Percentiles rank a stretch among this genome's conserved stretches.
Conservation (phyloP, 176 grass and related monocot genomes). For the Panicum miliaceum region DNA sequence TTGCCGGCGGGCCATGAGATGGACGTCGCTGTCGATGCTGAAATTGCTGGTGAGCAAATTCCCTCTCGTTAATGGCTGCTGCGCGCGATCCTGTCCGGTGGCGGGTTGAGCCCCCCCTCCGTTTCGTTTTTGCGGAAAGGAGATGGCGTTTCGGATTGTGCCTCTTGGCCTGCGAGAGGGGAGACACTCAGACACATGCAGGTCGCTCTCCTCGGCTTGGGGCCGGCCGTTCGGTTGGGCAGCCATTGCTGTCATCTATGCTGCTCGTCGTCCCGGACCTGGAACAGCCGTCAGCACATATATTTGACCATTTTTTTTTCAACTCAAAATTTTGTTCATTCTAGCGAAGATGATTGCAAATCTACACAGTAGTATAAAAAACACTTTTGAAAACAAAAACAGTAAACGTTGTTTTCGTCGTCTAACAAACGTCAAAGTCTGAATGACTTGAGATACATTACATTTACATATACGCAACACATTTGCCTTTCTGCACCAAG, state of each 20-base stretch:
- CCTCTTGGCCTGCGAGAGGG: background rate
- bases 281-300: background rate
- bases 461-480: background rate
- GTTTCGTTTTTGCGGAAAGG: conserved; percentile 10
- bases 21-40: background rate
- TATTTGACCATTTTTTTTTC: background rate
- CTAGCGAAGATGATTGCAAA: background rate
- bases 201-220: background rate
- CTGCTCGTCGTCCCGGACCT: background rate
- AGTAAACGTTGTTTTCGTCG: background rate
- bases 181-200: background rate
- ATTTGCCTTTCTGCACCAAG: background rate
- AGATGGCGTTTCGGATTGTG: conserved; percentile 7
- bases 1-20: background rate
- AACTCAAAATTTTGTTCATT: background rate
- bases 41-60: background rate
- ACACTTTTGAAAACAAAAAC: background rate
- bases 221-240: background rate
- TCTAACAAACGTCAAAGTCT: background rate
- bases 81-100: background rate
- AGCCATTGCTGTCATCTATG: conserved; percentile 13
- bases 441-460: background rate
- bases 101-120: background rate
- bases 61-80: conserved; percentile 9
- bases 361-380: background rate